Evolutionary conservation across 139 green algal species (phyloP).

Genomic region (Coccomyxa sp.): DNA sequence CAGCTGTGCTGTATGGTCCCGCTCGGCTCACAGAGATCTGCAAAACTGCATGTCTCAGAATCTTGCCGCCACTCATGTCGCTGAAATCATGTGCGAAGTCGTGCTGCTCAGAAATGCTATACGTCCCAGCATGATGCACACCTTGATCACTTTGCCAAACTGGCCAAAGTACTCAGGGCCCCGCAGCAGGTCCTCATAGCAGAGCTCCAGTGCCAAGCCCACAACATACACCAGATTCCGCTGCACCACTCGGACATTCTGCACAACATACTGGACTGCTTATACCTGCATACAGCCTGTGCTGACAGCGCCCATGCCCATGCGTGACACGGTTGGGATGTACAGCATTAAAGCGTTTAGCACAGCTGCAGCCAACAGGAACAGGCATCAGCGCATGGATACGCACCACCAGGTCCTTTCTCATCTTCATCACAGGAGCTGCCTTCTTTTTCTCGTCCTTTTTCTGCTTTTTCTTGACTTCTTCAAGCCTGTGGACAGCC

Average conservation of each 20-base stretch:
- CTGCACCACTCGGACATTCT: conserved; percentile 87
- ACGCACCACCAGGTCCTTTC: conserved; percentile 20
- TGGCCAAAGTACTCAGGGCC: conserved; percentile 72
- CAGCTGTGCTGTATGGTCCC: conserved; percentile 9
- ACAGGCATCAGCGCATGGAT: too few species aligned
- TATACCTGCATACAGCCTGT: background rate
- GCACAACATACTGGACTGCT: conserved; percentile 24
- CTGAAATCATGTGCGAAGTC: too few species aligned
- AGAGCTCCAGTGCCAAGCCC: conserved; percentile 73
- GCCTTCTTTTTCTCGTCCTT: conserved; percentile 31
- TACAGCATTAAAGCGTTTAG: background rate
- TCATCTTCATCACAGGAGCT: background rate
- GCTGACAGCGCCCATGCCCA: background rate
- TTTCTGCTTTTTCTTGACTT: conserved; percentile 38
- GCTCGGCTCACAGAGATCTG: conserved; percentile 19
- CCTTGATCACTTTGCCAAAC: conserved; percentile 75
- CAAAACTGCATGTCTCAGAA: conserved; percentile 2
- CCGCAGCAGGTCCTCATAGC: conserved; percentile 68
- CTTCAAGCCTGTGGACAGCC: conserved; percentile 31
- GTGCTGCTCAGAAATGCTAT: too few species aligned
- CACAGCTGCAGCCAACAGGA: background rate
- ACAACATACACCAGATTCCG: conserved; percentile 90
- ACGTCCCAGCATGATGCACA: background rate
- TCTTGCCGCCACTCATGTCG: too few species aligned
- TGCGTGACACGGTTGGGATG: background rate